Evolutionary conservation across 169 alveolate species (phyloP), one percentile per base, ranked within the genome.

Genomic region (Perkinsus marinus): DNA sequence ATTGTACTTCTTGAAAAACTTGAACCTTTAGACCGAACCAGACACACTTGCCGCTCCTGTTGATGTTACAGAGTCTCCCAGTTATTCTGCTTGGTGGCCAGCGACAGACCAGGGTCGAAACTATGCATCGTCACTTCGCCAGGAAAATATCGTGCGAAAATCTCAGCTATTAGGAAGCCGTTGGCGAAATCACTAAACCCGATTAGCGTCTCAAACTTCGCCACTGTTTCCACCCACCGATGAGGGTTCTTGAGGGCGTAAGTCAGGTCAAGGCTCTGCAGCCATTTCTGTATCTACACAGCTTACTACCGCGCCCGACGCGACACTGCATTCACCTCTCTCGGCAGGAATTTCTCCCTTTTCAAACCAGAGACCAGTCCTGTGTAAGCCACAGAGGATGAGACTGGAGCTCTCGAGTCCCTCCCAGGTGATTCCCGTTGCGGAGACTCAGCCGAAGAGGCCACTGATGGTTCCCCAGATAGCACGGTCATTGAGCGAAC

Each of bases 161-260:
- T 91, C 69, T 93, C 94, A 6, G 94, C 94, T 0, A 93, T 39
- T 5, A 93, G 91, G 91, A 91, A 93, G 17, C 94, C 94, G 91
- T 93, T 93, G 19, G 90, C 79, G 90, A 93, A 93, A 43, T 93
- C 94, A 2, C 94, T 37, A 13, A n/a, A 10, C 57, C 22, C 91
- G 46, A 41, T 10, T 10, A 41, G 46, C 10, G 46, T 6, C 46
- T 41, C 10, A 2, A 57, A 57, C 79, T 5, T 5, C 3, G 79
- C 79, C 3, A 57, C 7, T 2, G 79, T 6, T 41, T 41, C 46
- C 46, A 41, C 46, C 79, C 79, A 57, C 79, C 79, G 79, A 57
- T 57, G 79, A 57, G 79, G 79, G 39, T 90, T 90, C 79, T 19
- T 47, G 39, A 90, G 26, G 13, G 91, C 91, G 39, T 39, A 90